Evolutionary conservation across 768 basidiomycete species (phyloP).

Genomic region (Psilocybe sp.): DNA sequence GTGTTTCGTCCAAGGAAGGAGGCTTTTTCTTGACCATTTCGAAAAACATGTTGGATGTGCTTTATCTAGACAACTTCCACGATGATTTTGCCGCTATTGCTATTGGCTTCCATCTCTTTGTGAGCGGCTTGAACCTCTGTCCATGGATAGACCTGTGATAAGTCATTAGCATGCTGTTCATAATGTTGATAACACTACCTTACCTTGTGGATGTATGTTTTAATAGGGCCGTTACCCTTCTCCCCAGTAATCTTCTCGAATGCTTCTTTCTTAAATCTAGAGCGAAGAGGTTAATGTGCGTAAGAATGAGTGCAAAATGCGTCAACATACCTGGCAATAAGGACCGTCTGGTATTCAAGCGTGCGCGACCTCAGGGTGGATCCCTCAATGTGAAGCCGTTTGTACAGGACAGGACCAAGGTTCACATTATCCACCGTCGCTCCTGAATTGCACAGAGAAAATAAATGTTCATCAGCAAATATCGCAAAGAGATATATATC

Average conservation of each 20-base stretch:
- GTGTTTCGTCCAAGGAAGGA: not conserved
- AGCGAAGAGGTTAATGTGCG: constrained; percentile 1
- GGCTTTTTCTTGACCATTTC: not conserved
- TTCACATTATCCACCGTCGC: constrained; percentile 47
- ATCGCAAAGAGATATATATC: not conserved
- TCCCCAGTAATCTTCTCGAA: constrained; percentile 57
- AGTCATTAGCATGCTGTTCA: not conserved
- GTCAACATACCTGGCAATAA: constrained; percentile 52
- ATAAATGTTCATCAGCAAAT: constrained; percentile 10
- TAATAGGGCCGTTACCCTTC: constrained; percentile 57
- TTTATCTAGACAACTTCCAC: constrained; percentile 32
- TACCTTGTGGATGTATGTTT: constrained; percentile 79
- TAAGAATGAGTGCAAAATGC: not conserved
- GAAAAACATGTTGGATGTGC: not conserved
- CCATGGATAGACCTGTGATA: constrained; percentile 72
- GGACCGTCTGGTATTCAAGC: constrained; percentile 70
- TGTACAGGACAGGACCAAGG: constrained; percentile 69
- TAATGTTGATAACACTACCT: constrained; percentile 13
- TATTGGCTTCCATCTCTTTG: constrained; percentile 78
- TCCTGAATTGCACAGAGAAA: too few relatives aligned
- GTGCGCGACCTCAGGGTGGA: constrained; percentile 80
- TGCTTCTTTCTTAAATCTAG: constrained; percentile 53
- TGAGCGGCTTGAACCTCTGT: constrained; percentile 77
- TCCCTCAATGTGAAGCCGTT: constrained; percentile 85
- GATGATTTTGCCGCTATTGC: constrained; percentile 49